Evolutionary conservation across 257 asterid genomes (phyloP), one percentile per base, ranked within the genome.

Genomic region (Linderniella brevidens): DNA sequence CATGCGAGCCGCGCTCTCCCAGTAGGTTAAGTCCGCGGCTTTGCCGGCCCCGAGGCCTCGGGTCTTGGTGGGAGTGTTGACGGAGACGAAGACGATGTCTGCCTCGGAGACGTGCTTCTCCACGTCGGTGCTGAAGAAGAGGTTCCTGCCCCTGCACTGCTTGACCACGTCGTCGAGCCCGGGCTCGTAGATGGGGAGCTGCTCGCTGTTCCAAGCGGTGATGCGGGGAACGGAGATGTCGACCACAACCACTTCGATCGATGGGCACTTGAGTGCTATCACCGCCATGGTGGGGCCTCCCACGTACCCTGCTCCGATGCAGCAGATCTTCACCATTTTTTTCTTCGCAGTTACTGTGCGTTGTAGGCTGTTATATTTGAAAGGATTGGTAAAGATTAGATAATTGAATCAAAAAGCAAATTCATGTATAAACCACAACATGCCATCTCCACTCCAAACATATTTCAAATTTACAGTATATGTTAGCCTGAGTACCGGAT

Each of bases 1-100:
- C 80, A 72, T 64, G 8, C 85, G 58, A 13, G 85, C 85, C 4
- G 78, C 78, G 47, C 85, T 76, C 61, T 72, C 85, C 85, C 80
- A 72, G 42, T 76, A 76, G 9, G 80, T 76, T 37, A 75, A 58
- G 35, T 72, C 80, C 5, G 84, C 84, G 4, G 80, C 84, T 57
- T 75, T 75, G 13, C 82, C 84, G 19, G 84, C 84, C 32, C 84
- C 84, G 8, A 75, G 73, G 51, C 84, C 84, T 39, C 64, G 74
- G 39, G 73, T 72, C 54, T 75, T 75, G 0, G 84, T 75, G 20
- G 84, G 84, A 10, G 84, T 75, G 41, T 75, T 75, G 43, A 75
- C 84, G 0, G 80, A 75, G 45, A 76, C 80, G 39, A 76, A 76
- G 20, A 76, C 60, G 5, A 76, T 72, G 19, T 76, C 86, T 4